A percentile compares a stretch with the other conserved stretches of the same genome.
Conservation (phyloP, 2,329 filamentous ascomycete species). For the Colletotrichum zoysiae region DNA sequence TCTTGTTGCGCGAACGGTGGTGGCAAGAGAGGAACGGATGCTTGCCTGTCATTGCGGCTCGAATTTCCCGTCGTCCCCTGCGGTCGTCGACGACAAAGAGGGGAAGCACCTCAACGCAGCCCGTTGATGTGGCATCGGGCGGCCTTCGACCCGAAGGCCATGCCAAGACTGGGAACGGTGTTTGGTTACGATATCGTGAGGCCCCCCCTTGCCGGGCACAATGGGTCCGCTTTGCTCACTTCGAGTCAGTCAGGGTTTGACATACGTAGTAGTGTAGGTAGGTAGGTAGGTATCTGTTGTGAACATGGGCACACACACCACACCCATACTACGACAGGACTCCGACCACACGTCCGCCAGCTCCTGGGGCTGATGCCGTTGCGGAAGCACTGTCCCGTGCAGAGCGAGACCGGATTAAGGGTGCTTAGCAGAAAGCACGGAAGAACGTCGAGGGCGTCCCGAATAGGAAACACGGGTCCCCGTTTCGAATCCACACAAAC, state of each 20-base stretch:
- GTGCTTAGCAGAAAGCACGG: conserved; percentile 28
- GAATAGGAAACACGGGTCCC: conserved; percentile 26
- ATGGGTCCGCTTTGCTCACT: conserved; percentile 8
- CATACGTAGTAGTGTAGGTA: background rate
- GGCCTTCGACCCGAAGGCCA: conserved; percentile 2
- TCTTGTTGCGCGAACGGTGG: background rate
- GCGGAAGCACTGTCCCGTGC: conserved; percentile 16
- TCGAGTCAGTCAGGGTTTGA: conserved; percentile 27
- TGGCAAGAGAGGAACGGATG: background rate
- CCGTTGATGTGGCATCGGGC: background rate
- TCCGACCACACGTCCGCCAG: conserved; percentile 11
- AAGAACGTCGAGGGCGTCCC: conserved; percentile 30
- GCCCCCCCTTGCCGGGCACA: conserved; percentile 2
- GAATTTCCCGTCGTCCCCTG: background rate
- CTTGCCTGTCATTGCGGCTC: background rate
- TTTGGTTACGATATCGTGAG: background rate
- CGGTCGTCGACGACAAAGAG: background rate
- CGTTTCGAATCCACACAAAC: conserved; percentile 22
- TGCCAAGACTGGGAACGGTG: background rate
- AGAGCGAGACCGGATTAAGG: conserved; percentile 17
- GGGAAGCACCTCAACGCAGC: background rate
- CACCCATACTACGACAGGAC: conserved; percentile 24
- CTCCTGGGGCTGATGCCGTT: background rate
- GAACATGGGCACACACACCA: conserved; percentile 10
- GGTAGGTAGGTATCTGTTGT: background rate